Conservation (phyloP, 1,284 basidiomycete species). For the Leccinum colubrinum region DNA sequence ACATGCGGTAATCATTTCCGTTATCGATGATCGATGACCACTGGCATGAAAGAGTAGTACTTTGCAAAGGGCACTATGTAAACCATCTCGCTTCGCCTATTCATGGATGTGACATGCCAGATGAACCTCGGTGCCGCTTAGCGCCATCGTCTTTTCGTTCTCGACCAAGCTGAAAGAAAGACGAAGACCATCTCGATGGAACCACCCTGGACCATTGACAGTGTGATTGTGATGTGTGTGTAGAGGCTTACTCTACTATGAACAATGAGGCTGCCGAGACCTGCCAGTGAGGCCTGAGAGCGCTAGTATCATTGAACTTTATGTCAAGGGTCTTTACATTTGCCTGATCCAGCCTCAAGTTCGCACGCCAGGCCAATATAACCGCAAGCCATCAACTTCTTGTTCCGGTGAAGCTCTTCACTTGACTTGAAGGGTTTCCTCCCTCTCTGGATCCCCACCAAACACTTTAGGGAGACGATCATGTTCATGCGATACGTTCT, state of each 20-base stretch:
- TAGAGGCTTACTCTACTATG: neutral
- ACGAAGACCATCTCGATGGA: constrained; percentile 8
- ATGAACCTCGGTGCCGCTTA: neutral
- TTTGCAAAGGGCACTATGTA: neutral
- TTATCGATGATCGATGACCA: constrained; percentile 17
- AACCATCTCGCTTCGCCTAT: neutral
- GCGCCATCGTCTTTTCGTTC: neutral
- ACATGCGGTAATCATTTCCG: constrained; percentile 23
- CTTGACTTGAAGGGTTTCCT: constrained; percentile 14
- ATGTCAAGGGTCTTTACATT: neutral
- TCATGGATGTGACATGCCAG: too few relatives aligned
- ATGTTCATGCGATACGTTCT: constrained; percentile 19
- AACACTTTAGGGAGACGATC: constrained; percentile 13
- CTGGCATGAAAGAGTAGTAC: neutral
- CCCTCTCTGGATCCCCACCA: constrained; percentile 9
- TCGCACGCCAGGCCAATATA: constrained; percentile 24
- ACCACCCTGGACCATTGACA: neutral
- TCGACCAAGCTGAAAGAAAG: neutral
- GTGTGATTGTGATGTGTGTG: neutral
- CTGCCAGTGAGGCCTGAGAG: neutral
- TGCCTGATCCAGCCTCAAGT: constrained; percentile 12
- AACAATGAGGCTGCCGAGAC: neutral
- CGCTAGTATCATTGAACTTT: neutral
- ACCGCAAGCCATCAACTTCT: constrained; percentile 1
- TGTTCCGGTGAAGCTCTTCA: constrained; percentile 12